A percentile compares a stretch with the other conserved stretches of the same genome.
Evolutionary conservation across 1,139 yeast genomes (phyloP).

Genomic region (Pichia sp.): DNA sequence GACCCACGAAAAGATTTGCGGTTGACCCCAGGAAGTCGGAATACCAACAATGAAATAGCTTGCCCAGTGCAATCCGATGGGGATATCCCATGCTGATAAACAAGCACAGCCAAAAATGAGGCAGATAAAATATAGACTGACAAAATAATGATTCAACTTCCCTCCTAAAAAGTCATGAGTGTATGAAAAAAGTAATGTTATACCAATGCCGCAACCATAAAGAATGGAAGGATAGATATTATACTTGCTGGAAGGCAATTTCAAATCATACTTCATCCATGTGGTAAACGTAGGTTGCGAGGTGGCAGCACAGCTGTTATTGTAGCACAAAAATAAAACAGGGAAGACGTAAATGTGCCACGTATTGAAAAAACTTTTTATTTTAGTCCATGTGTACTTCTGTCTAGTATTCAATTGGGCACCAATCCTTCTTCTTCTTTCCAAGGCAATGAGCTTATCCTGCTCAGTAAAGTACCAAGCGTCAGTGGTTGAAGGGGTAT

Average conservation of each 20-base stretch:
- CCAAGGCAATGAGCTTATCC: conserved; percentile 59
- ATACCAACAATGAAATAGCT: conserved; percentile 44
- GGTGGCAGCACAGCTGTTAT: conserved; percentile 42
- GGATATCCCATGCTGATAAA: conserved; percentile 45
- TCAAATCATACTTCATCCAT: conserved; percentile 46
- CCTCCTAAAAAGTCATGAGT: conserved; percentile 45
- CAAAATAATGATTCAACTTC: conserved; percentile 36
- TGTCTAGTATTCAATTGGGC: conserved; percentile 34
- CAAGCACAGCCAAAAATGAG: conserved; percentile 41
- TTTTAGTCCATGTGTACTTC: conserved; percentile 36
- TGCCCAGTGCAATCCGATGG: conserved; percentile 39
- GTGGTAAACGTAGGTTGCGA: conserved; percentile 48
- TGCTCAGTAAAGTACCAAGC: conserved; percentile 55
- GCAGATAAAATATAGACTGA: conserved; percentile 36
- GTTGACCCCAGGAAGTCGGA: conserved; percentile 44
- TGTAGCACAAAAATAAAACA: conserved; percentile 44
- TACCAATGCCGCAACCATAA: conserved; percentile 43
- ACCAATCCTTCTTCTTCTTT: conserved; percentile 42
- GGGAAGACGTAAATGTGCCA: conserved; percentile 53
- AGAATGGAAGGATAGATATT: conserved; percentile 48
- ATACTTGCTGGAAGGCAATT: conserved; percentile 39
- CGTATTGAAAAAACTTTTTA: conserved; percentile 36
- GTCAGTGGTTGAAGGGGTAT: conserved; percentile 32
- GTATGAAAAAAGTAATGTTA: conserved; percentile 38
- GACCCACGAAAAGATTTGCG: conserved; percentile 53